Evolutionary conservation across 192 early-diverging fungal genomes (phyloP), one percentile per base, ranked within the genome.

Genomic region (Coemansia sp.): DNA sequence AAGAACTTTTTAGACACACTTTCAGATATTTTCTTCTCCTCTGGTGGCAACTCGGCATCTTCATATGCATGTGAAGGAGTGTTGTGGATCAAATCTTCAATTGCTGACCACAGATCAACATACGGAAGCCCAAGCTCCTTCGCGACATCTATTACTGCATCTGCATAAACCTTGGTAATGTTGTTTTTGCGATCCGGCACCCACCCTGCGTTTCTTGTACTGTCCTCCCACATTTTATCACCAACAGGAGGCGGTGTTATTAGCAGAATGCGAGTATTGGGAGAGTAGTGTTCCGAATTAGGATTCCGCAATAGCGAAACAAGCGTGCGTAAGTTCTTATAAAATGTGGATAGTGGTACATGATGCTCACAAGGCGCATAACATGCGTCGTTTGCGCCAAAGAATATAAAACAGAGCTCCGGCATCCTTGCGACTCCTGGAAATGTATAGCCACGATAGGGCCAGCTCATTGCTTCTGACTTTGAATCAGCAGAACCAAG

Each of bases 371-470:
- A 74, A 7, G 56, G 60, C 2, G 67, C 67, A 23, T 86, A 50
- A 0, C 80, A 82, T 0, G 90, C 84, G 69, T 96, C 94, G 68
- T 94, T 94, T 6, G 94, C 85, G 22, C 94, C 94, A 60, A 93
- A 83, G 54, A 90, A 92, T 22, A 96, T 64, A n/a, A 83, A 34
- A 28, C 68, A 70, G 4, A 69, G 49, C 24, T 69, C 56, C n/a
- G 57, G 21, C n/a, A 32, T 32, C 18, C 27, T 47, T 24, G 10
- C 19, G 0, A 28, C 19, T 1, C 21, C 8, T 9, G 50, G 63
- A 21, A 56, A 65, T 28, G 63, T 56, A 23, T 23, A 23, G 24
- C 54, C 54, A 19, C 32, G 23, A 9, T 18, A n/a, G n/a, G 54
- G 54, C 47, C 54, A 56, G 0, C 26, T 34, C 7, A n/a, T 41